Evolutionary conservation across 1,284 basidiomycete species (phyloP), one percentile per base, ranked within the genome.

Genomic region (Malassezia furfur): DNA sequence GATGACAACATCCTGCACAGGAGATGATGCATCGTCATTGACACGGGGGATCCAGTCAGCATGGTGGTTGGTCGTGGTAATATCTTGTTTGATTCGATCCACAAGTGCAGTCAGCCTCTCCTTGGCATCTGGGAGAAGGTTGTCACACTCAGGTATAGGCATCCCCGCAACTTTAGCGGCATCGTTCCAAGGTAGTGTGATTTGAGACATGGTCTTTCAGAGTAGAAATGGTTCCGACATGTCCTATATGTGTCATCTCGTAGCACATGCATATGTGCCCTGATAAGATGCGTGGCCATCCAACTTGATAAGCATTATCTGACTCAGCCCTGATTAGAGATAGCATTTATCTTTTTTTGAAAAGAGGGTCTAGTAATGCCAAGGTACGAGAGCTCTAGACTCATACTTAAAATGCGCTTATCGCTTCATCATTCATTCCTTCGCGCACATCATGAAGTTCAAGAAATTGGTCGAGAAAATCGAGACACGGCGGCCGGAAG

Each of bases 61-160:
- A 22, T 52, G 50, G n/a, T 52, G 50, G n/a, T 39, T 52, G 2
- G 41, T 52, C 1, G 43, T 46, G 28, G 30, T 17, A n/a, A 52
- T 52, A 52, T 52, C 50, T 17, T 52, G 32, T 10, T 28, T 31
- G 35, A 52, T 52, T 2, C 50, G 50, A 4, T 10, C 14, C 1
- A 12, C 50, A 15, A 52, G 37, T 17, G 19, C n/a, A 10, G 31
- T 19, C 2, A 51, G 10, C 30, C 40, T n/a, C 7, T 43, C 17
- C 17, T 43, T 43, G 12, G 40, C 40, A 22, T 43, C 40, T 6
- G 40, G 40, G 10, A 43, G n/a, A 17, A 43, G 40, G 11, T 7
- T 22, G 21, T 30, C 40, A 7, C 15, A 25, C 17, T 43, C 17
- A 12, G 40, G 40, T 14, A 43, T 30, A 43, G 40, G 40, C 14